Evolutionary conservation across 1,139 yeast species (phyloP).

Genomic region (Suhomyces wounanorum): DNA sequence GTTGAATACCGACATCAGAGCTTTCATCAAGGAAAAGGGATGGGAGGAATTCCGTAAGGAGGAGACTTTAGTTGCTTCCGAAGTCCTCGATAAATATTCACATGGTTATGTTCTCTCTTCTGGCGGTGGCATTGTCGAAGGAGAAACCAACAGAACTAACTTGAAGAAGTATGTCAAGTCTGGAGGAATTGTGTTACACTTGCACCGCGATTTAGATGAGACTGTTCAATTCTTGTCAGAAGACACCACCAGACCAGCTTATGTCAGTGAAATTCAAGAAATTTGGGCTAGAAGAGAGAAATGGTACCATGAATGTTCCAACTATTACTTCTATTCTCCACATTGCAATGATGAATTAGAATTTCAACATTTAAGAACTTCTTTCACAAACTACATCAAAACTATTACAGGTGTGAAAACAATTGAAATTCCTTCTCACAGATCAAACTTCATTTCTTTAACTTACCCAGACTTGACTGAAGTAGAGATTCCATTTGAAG

Average conservation of each 20-base stretch:
- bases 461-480: conserved; percentile 60
- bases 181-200: conserved; percentile 82
- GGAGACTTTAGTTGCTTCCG: conserved; percentile 63
- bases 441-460: conserved; percentile 74
- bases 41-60: conserved; percentile 83
- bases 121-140: conserved; percentile 96
- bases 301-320: conserved; percentile 82
- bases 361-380: conserved; percentile 56
- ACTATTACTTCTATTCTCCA: conserved; percentile 74
- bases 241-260: conserved; percentile 89
- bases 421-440: conserved; percentile 48
- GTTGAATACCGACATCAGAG: conserved; percentile 59
- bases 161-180: conserved; percentile 55
- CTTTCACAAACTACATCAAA: conserved; percentile 59
- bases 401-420: conserved; percentile 62
- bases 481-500: conserved; percentile 45
- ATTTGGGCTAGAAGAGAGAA: conserved; percentile 84
- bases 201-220: conserved; percentile 84
- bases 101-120: conserved; percentile 78
- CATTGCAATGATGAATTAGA: conserved; percentile 62
- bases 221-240: conserved; percentile 71
- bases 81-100: conserved; percentile 49
- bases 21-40: conserved; percentile 66
- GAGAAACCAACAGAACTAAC: conserved; percentile 60
- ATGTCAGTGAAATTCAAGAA: conserved; percentile 69